These are phyloP conservation scores for Alternaria hordeiaustralica DNA, from an alignment of 2,329 filamentous ascomycete genomes.

Conservation along the genomic window DNA sequence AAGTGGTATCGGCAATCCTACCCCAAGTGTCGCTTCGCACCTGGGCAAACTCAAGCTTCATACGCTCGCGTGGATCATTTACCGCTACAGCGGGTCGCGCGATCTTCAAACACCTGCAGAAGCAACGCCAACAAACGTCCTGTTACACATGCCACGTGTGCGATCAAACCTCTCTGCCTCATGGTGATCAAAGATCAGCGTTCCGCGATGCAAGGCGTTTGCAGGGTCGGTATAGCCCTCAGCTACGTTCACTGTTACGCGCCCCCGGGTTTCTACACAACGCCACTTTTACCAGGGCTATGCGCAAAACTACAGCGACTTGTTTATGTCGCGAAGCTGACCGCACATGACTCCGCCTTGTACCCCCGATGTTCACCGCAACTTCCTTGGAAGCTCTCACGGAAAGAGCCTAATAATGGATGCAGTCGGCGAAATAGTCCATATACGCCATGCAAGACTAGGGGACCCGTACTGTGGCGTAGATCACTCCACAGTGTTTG, in stretches of 20 bases:
- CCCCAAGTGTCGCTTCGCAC: background rate
- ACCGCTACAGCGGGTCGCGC: background rate
- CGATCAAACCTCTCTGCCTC: background rate
- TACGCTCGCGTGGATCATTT: background rate
- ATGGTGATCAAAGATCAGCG: background rate
- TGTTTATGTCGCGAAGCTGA: background rate
- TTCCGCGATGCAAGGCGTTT: background rate
- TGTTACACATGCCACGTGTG: slow-evolving; percentile 8
- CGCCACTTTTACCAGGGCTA: background rate
- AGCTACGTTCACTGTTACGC: background rate
- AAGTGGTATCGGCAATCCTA: background rate
- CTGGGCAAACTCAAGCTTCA: background rate
- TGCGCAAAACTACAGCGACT: background rate
- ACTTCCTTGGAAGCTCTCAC: background rate
- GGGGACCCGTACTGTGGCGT: background rate
- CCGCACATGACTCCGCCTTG: background rate
- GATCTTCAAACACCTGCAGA: background rate
- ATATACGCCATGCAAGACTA: background rate
- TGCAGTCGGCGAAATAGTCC: background rate
- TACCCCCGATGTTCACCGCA: background rate
- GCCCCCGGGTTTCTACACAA: background rate
- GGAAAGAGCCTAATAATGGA: background rate
- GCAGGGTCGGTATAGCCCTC: background rate
- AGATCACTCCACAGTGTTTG: slow-evolving; percentile 9
- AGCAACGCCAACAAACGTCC: background rate